Percentiles rank a stretch among this genome's conserved stretches.
Conservation (phyloP, 306 rosid species). For the Trifolium fragiferum region DNA sequence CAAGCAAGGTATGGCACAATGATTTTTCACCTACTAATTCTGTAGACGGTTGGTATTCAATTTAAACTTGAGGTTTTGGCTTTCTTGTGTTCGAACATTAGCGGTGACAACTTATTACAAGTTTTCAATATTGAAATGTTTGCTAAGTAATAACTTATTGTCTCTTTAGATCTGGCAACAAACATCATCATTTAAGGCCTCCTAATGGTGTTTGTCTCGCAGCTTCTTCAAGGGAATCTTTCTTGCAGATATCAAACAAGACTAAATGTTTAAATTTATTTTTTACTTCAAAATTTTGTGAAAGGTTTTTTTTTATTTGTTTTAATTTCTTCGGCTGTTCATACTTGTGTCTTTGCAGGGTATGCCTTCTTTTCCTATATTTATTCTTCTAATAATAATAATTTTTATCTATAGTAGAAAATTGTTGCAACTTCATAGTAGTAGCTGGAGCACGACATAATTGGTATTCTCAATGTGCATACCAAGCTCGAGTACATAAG, state of each 20-base stretch:
- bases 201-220: background rate
- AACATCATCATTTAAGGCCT: background rate
- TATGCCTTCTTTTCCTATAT: background rate
- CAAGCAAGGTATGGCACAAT: background rate
- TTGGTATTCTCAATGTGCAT: background rate
- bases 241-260: background rate
- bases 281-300: background rate
- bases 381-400: background rate
- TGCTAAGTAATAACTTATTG: background rate
- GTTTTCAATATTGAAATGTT: background rate
- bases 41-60: background rate
- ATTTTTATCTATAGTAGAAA: background rate
- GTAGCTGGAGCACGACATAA: background rate
- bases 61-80: background rate
- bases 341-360: background rate
- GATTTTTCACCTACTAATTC: background rate
- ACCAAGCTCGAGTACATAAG: background rate
- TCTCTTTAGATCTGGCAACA: background rate
- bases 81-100: background rate
- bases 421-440: background rate
- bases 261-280: background rate
- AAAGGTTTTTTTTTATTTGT: background rate
- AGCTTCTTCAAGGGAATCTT: constrained; percentile 9
- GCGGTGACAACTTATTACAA: background rate
- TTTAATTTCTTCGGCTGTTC: background rate